Conservation (phyloP, 2,329 filamentous ascomycete genomes). For the Pseudogymnoascus sp. region DNA sequence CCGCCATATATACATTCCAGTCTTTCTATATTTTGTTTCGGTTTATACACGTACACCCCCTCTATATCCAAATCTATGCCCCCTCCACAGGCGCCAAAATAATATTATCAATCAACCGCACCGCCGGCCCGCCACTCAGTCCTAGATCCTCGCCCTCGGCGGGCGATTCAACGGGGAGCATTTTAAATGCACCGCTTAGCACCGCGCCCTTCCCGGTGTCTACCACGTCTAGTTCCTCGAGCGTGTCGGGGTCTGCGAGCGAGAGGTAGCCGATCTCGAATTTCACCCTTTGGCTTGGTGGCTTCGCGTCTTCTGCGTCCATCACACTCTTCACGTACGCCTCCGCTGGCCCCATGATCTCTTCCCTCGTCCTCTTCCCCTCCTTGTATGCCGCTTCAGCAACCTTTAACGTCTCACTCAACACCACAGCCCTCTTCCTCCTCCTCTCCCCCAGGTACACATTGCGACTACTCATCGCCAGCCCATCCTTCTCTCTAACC, state of each 20-base stretch:
- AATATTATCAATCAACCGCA: conserved; percentile 91
- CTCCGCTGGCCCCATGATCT: conserved; percentile 67
- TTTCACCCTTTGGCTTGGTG: conserved; percentile 51
- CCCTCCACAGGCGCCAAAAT: conserved; percentile 48
- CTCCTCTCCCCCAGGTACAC: conserved; percentile 79
- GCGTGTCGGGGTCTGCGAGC: conserved; percentile 73
- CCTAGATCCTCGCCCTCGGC: conserved; percentile 68
- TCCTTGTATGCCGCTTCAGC: conserved; percentile 60
- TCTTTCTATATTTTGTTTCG: not conserved
- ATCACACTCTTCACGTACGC: conserved; percentile 47
- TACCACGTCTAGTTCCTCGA: conserved; percentile 69
- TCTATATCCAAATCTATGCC: not conserved
- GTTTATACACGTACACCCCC: not conserved
- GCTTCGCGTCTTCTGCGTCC: conserved; percentile 55
- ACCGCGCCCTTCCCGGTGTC: conserved; percentile 69
- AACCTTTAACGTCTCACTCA: conserved; percentile 61
- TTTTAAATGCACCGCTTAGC: conserved; percentile 83
- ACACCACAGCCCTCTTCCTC: conserved; percentile 62
- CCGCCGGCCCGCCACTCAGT: conserved; percentile 61
- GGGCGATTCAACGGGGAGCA: conserved; percentile 70
- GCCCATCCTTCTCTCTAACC: conserved; percentile 67
- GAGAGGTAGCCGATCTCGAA: conserved; percentile 92
- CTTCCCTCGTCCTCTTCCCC: conserved; percentile 46
- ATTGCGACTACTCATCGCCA: conserved; percentile 89
- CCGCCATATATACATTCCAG: not conserved